These are phyloP conservation scores for Penicillium concentricum DNA, from an alignment of 2,329 filamentous ascomycete genomes.

Conservation along the genomic window DNA sequence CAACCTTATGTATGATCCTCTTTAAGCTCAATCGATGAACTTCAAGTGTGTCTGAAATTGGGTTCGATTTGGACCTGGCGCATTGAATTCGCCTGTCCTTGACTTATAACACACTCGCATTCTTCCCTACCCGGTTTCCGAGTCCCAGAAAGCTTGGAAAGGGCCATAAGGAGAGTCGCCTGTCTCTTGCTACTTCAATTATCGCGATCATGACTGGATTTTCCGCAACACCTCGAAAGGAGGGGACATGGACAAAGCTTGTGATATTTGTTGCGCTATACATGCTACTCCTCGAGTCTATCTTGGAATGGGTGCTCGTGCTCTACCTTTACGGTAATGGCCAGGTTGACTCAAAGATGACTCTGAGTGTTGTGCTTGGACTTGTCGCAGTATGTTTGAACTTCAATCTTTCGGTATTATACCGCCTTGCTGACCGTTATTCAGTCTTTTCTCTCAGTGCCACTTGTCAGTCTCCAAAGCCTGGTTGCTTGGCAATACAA, in stretches of 20 bases:
- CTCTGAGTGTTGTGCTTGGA: constrained; percentile 36
- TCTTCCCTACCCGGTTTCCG: not conserved
- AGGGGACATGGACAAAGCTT: constrained; percentile 36
- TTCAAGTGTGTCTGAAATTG: constrained; percentile 3
- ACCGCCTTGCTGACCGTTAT: not conserved
- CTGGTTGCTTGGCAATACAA: constrained; percentile 42
- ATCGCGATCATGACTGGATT: constrained; percentile 18
- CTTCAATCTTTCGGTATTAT: not conserved
- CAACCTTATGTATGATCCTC: constrained; percentile 2
- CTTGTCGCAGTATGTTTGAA: constrained; percentile 34
- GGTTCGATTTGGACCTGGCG: constrained; percentile 10
- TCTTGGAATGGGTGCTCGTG: constrained; percentile 36
- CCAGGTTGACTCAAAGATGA: constrained; percentile 41
- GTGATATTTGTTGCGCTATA: constrained; percentile 39
- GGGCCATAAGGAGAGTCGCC: not conserved
- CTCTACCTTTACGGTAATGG: constrained; percentile 36
- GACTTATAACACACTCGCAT: not conserved
- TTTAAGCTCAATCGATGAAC: constrained; percentile 5
- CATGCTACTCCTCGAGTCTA: constrained; percentile 34
- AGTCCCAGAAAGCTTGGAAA: not conserved
- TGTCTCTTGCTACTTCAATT: not conserved
- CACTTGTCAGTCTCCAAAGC: constrained; percentile 37
- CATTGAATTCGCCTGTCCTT: constrained; percentile 3
- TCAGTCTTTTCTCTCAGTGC: constrained; percentile 38
- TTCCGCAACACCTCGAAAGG: constrained; percentile 20